Percentiles rank a stretch among this genome's conserved stretches.
Evolutionary conservation across 345 rosid species (phyloP).

Genomic region (Heritiera littoralis): DNA sequence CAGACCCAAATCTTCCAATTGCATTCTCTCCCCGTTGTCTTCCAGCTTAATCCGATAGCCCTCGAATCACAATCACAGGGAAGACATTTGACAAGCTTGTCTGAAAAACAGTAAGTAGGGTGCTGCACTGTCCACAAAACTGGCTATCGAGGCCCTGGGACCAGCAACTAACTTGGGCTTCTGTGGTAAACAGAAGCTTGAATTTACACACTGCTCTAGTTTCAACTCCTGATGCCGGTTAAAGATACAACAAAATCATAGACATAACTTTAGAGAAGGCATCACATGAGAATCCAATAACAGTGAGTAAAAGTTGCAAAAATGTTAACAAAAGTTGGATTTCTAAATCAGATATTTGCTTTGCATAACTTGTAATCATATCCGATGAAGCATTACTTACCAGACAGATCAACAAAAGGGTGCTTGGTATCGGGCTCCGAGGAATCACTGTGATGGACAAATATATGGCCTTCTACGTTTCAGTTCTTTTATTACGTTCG

Average conservation of each 20-base stretch:
- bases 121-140: slow-evolving; percentile 52
- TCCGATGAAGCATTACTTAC: slow-evolving; percentile 19
- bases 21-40: slow-evolving; percentile 36
- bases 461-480: slow-evolving; percentile 48
- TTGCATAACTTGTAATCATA: not conserved
- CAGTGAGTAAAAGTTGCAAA: not conserved
- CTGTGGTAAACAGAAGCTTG: slow-evolving; percentile 44
- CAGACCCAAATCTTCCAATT: slow-evolving; percentile 32
- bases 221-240: slow-evolving; percentile 32
- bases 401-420: slow-evolving; percentile 53
- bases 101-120: slow-evolving; percentile 25
- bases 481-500: slow-evolving; percentile 30
- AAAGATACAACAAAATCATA: not conserved
- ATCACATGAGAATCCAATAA: too few species aligned
- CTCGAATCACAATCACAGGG: slow-evolving; percentile 46
- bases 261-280: not conserved
- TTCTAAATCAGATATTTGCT: not conserved
- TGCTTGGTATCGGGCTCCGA: slow-evolving; percentile 33
- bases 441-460: slow-evolving; percentile 45
- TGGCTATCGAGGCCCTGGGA: slow-evolving; percentile 44
- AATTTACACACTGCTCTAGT: slow-evolving; percentile 43
- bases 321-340: not conserved
- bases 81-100: slow-evolving; percentile 53
- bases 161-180: slow-evolving; percentile 50
- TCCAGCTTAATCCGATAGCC: slow-evolving; percentile 54